Evolutionary conservation across 2,329 filamentous ascomycete species (phyloP).

Genomic region (Ophiocordyceps polyrhachis-furcata): DNA sequence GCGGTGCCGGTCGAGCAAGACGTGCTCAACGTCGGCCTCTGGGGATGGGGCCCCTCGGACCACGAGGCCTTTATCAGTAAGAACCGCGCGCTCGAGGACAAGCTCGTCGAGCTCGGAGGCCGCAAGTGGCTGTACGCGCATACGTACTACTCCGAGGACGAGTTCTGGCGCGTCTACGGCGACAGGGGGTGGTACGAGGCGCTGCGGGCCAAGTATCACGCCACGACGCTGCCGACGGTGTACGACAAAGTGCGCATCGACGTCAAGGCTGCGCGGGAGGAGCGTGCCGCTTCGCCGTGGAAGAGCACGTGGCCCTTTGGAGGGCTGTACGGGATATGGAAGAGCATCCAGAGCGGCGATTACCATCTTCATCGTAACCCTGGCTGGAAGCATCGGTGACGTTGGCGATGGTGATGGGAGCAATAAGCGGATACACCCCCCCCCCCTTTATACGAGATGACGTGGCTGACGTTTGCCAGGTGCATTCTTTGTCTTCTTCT

Average conservation of each 20-base stretch:
- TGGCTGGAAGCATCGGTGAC: constrained; percentile 28
- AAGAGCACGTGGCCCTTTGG: constrained; percentile 35
- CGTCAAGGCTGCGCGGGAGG: constrained; percentile 22
- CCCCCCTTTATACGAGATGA: no score
- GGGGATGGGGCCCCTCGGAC: constrained; percentile 52
- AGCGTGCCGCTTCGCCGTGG: constrained; percentile 18
- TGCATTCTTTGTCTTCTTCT: no score
- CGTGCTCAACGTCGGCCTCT: constrained; percentile 52
- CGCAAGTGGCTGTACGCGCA: constrained; percentile 82
- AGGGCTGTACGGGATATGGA: constrained; percentile 39
- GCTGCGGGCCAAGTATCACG: constrained; percentile 43
- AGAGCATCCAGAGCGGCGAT: constrained; percentile 37
- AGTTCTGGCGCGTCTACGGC: constrained; percentile 50
- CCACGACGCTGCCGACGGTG: constrained; percentile 42
- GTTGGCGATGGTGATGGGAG: not conserved
- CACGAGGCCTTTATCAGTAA: constrained; percentile 41
- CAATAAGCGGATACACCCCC: not conserved
- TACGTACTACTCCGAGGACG: constrained; percentile 57
- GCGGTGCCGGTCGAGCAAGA: constrained; percentile 7
- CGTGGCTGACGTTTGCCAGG: not conserved
- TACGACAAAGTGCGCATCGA: constrained; percentile 52
- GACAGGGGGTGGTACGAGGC: constrained; percentile 39
- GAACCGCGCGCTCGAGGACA: constrained; percentile 54
- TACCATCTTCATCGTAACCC: constrained; percentile 33
- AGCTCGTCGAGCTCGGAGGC: constrained; percentile 50